These are phyloP conservation scores for Solanum hybrid DNA, from an alignment of 305 asterid genomes.

Conservation along the genomic window DNA sequence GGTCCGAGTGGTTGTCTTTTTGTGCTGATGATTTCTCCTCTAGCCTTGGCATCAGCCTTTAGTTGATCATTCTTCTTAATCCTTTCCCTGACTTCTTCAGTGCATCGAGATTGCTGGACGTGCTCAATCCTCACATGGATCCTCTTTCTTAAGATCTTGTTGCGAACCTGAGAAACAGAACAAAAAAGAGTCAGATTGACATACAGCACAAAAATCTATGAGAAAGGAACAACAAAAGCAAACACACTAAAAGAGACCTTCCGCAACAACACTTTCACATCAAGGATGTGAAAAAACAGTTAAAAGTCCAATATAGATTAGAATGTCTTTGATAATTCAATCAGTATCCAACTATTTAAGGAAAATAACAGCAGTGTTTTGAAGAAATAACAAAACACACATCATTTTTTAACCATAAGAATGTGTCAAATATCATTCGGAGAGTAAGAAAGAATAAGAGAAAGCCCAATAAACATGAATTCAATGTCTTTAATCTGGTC, in stretches of 20 bases:
- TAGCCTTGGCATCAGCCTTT: constrained; percentile 68
- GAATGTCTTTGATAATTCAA: neutral
- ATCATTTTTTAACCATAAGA: neutral
- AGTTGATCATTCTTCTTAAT: constrained; percentile 47
- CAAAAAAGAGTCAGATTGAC: neutral
- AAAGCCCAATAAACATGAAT: neutral
- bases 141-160: constrained; percentile 55
- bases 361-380: neutral
- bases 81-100: constrained; percentile 45
- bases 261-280: neutral
- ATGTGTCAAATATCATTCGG: neutral
- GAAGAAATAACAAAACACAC: neutral
- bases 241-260: neutral
- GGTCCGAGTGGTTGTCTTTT: constrained; percentile 78
- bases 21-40: constrained; percentile 63
- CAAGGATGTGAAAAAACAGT: neutral
- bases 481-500: neutral
- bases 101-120: constrained; percentile 60
- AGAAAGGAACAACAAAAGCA: neutral
- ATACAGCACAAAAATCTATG: neutral
- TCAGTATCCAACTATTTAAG: neutral
- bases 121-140: constrained; percentile 75
- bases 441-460: neutral
- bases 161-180: constrained; percentile 39
- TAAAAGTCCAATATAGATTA: neutral